Base-by-base conservation (phyloP, 352 stramenopile genomes). In the Globisporangium parvum region DNA sequence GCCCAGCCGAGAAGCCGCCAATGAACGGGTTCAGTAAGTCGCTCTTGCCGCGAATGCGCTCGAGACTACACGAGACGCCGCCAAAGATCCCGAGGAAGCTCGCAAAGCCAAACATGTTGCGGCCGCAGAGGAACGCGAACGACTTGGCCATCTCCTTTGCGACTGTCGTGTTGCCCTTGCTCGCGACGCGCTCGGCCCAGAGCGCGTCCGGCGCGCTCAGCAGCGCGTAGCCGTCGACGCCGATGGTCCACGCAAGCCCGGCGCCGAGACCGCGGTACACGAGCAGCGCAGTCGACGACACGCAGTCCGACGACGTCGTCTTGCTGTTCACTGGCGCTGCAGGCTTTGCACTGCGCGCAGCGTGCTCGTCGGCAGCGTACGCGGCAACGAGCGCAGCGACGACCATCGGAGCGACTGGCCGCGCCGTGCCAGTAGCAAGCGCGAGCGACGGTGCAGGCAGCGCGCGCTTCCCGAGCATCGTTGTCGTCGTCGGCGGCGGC, bases 61-160 rank as follows among this genome's bases (percentile, higher is more conserved):
- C 79, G 51, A 89, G 53, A 46, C 63, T 71, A 67, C 84, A 93
- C 48, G 77, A 88, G 28, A 91, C 63, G 12, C 77, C 79, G 11
- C 73, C 75, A 59, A 88, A 93, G 41, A 90, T 75, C 23, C 77
- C 78, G 50, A 93, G 62, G 51, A 93, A 93, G 37, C 64, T 64
- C 11, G 77, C 78, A 57, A 93, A 93, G 24, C 74, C 65, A 47
- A 86, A 42, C 66, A 87, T 72, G 55, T 91, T 91, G 65, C 71
- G 74, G 10, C 51, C 65, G 51, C 73, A 71, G 2, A 73, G 60
- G 9, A 51, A 59, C 21, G 42, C 39, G 26, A 88, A 61, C 37
- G 63, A 57, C 26, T 50, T 60, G 20, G 62, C 47, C 10, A 71
- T 66, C 60, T 88, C 76, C 9, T 59, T 59, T 23, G 44, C 31